These are phyloP conservation scores for Telopea speciosissima DNA, from an alignment of 177 flowering plant genomes.

Conservation along the genomic window DNA sequence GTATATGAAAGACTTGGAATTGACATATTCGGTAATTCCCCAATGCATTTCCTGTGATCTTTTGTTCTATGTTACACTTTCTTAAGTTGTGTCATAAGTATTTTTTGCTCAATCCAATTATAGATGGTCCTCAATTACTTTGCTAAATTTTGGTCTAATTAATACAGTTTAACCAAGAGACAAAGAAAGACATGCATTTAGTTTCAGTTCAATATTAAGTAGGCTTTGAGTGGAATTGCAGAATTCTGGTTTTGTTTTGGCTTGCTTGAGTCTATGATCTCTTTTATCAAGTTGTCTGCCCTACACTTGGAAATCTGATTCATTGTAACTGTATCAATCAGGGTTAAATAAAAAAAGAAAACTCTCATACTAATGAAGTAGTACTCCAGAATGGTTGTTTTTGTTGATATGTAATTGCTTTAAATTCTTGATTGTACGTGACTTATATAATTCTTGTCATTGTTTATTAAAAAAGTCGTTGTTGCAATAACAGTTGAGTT, in stretches of 20 bases:
- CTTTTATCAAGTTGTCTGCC: not conserved
- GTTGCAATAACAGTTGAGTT: not conserved
- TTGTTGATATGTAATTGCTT: not conserved
- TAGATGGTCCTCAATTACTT: not conserved
- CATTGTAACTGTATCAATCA: not conserved
- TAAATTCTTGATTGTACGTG: not conserved
- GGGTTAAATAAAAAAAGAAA: no score
- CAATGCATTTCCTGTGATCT: not conserved
- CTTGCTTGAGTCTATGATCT: not conserved
- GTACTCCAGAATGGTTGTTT: not conserved
- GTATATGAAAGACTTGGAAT: slow-evolving; percentile 73
- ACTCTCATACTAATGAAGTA: no score
- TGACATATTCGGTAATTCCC: slow-evolving; percentile 72
- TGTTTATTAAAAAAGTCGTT: not conserved
- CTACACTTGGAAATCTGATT: no score
- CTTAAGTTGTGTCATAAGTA: no score
- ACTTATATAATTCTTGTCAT: no score
- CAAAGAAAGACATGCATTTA: not conserved
- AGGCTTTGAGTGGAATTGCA: not conserved
- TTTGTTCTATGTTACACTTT: not conserved
- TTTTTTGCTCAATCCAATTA: not conserved
- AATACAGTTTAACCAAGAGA: not conserved
- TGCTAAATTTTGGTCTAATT: not conserved
- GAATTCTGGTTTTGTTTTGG: not conserved
- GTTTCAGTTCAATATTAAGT: not conserved